Base-by-base conservation (phyloP, 176 grass and related monocot species). In the Thinopyrum elongatum region DNA sequence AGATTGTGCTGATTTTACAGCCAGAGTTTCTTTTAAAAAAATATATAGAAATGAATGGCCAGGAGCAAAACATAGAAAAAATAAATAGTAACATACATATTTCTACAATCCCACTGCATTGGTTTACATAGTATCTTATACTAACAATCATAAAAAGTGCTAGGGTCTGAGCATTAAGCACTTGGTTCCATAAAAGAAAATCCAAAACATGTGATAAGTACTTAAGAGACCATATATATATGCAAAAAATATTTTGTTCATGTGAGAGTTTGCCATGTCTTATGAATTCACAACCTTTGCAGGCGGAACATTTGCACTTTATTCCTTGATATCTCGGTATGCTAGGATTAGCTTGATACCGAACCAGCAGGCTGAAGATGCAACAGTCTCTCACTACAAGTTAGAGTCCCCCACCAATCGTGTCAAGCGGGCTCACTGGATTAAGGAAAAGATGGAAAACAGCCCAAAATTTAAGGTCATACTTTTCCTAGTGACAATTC, bases 291-390 rank as follows among this genome's bases (percentile, higher is more conserved):
- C 22, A 72, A 78, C 76, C 69, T 70, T 70, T 87, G 64, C 75
- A 95, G 91, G 91, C 5, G 94, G 94, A 27, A 93, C 94, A 21
- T 95, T 95, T 83, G 94, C 94, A 77, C 88, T 95, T 22, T 95
- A 93, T 87, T 95, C 94, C 51, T 78, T 95, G 91, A 93, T 95
- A 85, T 95, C 86, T 76, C 71, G 94, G 47, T 80, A 95, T 83
- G 89, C 89, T 2, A 95, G 86, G 42, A 81, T 93, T 68, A 91
- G 94, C 77, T 87, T 95, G 84, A 77, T 95, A 83, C 94, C 94
- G 3, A 95, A 91, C 72, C 88, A 93, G 47, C 91, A 95, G 59
- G 84, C 86, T 51, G 94, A 93, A 85, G 94, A 95, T 93, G 84
- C 70, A 84, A 89, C 79, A 77, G 82, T 95, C 30, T 95, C 94